phyloP scores from a whole-genome alignment of 1,139 yeast species.

The Protomyces arabidopsidicola region DNA sequence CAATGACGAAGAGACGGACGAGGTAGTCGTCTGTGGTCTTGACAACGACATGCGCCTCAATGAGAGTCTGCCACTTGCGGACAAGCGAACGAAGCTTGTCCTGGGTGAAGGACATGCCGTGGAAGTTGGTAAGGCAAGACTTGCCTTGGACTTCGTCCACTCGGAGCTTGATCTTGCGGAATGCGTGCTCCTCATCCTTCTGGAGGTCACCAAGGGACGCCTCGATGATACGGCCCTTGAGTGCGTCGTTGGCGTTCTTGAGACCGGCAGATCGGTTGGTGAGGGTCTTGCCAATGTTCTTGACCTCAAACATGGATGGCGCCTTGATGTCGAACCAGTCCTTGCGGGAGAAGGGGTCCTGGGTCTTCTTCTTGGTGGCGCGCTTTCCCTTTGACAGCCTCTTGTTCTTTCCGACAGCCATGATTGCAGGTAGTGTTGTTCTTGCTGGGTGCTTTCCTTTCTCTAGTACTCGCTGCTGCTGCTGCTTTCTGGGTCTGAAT shows the following conservation, averaged over 20 bases:
- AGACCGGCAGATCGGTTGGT: constrained; percentile 93
- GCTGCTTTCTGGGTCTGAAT: too few species aligned
- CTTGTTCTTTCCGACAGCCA: constrained; percentile 98
- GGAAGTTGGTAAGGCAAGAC: constrained; percentile 90
- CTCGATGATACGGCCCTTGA: constrained; percentile 86
- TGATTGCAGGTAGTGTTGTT: constrained; percentile 17
- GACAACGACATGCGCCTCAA: constrained; percentile 86
- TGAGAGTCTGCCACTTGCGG: constrained; percentile 90
- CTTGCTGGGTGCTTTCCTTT: not conserved
- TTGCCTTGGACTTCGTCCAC: constrained; percentile 92
- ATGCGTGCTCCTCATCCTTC: constrained; percentile 88
- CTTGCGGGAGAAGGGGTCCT: constrained; percentile 92
- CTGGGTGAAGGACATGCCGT: constrained; percentile 86
- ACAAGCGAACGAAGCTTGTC: constrained; percentile 87
- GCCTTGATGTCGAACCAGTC: constrained; percentile 93
- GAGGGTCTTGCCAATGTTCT: constrained; percentile 90
- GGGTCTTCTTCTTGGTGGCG: constrained; percentile 92
- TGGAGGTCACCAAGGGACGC: constrained; percentile 84
- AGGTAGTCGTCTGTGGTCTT: constrained; percentile 90
- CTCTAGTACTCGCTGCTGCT: not conserved
- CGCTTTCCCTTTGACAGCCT: constrained; percentile 94
- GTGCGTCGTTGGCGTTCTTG: constrained; percentile 85
- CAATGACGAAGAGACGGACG: constrained; percentile 82
- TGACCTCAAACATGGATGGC: constrained; percentile 89
- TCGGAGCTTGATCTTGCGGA: constrained; percentile 84